Conservation (phyloP, 768 basidiomycete species). For the Pisolithus albus region DNA sequence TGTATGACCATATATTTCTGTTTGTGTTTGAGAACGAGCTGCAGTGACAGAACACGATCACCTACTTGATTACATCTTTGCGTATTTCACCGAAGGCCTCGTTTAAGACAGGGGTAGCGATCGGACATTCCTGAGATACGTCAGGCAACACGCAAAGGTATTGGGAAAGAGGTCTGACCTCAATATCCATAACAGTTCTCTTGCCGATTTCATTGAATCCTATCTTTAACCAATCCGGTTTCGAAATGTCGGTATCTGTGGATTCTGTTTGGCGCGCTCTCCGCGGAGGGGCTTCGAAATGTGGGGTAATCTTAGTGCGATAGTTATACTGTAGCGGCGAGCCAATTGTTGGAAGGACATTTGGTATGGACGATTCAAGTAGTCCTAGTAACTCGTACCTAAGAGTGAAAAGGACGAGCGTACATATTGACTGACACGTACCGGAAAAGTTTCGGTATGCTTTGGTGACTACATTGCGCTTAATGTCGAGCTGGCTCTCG, state of each 20-base stretch:
- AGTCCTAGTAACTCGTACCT: constrained; percentile 34
- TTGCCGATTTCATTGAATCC: constrained; percentile 83
- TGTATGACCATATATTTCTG: constrained; percentile 76
- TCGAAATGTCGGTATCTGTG: constrained; percentile 9
- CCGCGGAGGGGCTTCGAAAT: constrained; percentile 77
- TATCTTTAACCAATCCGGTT: constrained; percentile 71
- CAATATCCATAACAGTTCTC: constrained; percentile 80
- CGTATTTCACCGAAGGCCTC: constrained; percentile 55
- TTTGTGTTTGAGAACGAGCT: constrained; percentile 3
- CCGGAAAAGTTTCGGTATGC: constrained; percentile 74
- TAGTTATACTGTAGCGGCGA: constrained; percentile 89
- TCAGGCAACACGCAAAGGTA: no score
- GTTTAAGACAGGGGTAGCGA: constrained; percentile 79
- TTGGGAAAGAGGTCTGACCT: constrained; percentile 41
- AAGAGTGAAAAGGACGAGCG: constrained; percentile 21
- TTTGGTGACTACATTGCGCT: constrained; percentile 77
- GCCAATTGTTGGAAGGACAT: constrained; percentile 66
- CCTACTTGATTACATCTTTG: constrained; percentile 61
- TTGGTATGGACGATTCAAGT: constrained; percentile 49
- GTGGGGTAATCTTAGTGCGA: constrained; percentile 95
- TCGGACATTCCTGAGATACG: constrained; percentile 72
- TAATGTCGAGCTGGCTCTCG: constrained; percentile 76
- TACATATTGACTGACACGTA: background rate
- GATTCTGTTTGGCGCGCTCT: constrained; percentile 16
- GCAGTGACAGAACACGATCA: background rate